Base-by-base conservation (phyloP, 2,329 filamentous ascomycete species). In the Aspergillus niger region DNA sequence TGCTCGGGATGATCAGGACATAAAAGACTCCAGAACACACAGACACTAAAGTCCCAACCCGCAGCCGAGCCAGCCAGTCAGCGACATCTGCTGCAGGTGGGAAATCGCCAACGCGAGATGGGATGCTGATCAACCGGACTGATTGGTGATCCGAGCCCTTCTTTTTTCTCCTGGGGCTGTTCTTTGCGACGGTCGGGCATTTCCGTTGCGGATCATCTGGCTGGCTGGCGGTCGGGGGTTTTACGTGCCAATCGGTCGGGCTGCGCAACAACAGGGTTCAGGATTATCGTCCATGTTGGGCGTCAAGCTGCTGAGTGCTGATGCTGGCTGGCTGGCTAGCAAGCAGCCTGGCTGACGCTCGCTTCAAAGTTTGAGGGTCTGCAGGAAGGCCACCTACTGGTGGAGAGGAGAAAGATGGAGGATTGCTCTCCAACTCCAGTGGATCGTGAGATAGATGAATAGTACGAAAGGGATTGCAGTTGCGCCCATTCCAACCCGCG, bases 171-270 rank as follows among this genome's bases (percentile, higher is more conserved):
- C 32, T 53, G 17, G 7, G 52, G 43, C 28, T 60, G 63, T 56
- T 28, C 51, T 48, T 50, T 48, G 43, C 32, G 51, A 55, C 60
- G 53, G 61, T 69, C 70, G 70, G 71, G 67, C 65, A 71, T 68
- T 72, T 72, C 69, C 68, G 70, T 67, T 68, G 70, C 70, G 68
- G 70, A 74, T 73, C 72, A 67, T 52, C 57, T 65, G 58, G 55
- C 59, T 57, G 58, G 32, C 56, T 55, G 65, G 61, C 65, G 65
- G 47, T 70, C 70, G 70, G 70, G 67, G 59, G 56, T 66, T 72
- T 74, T 71, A 62, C 58, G 57, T 66, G 55, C 72, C 70, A 74
- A 74, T 74, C 57, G 63, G 39, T 32, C 43, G 20, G 30, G n/a
- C 52, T 55, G 51, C 24, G 38, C 41, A 38, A 57, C 32, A 36